A percentile compares a stretch with the other conserved stretches of the same genome.
Evolutionary conservation across 805 yeast genomes (phyloP).

Genomic region (Komagataella ulmi): DNA sequence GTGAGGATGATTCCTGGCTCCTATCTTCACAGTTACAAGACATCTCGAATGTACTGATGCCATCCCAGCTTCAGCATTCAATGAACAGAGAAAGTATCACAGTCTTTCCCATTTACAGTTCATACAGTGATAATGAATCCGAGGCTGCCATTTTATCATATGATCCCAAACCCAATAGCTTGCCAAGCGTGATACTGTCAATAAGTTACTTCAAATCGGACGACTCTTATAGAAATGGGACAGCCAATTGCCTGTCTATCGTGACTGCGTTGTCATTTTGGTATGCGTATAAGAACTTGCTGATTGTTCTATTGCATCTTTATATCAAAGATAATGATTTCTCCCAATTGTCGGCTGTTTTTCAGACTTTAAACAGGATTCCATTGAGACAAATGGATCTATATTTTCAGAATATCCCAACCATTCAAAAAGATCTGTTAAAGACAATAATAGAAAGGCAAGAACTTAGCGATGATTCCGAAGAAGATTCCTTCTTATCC

Average conservation of each 20-base stretch:
- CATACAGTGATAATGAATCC: slow-evolving; percentile 21
- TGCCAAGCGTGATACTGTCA: slow-evolving; percentile 9
- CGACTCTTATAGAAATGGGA: slow-evolving; percentile 25
- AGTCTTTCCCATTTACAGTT: slow-evolving; percentile 32
- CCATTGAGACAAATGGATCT: slow-evolving; percentile 10
- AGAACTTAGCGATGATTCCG: not conserved
- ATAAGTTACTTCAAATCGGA: slow-evolving; percentile 15
- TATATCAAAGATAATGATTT: slow-evolving; percentile 15
- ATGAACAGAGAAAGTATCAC: slow-evolving; percentile 46
- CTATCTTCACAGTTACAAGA: slow-evolving; percentile 39
- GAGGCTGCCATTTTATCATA: slow-evolving; percentile 15
- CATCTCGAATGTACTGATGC: slow-evolving; percentile 12
- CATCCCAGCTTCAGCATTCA: slow-evolving; percentile 24
- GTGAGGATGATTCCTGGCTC: slow-evolving; percentile 34
- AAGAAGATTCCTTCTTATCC: not conserved
- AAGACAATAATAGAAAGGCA: not conserved
- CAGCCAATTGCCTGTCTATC: slow-evolving; percentile 31
- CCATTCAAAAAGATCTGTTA: not conserved
- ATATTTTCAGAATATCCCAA: not conserved
- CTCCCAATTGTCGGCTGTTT: slow-evolving; percentile 6
- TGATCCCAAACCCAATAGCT: not conserved
- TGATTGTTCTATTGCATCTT: slow-evolving; percentile 30
- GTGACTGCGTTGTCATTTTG: slow-evolving; percentile 29
- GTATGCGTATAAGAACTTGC: slow-evolving; percentile 33
- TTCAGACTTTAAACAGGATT: slow-evolving; percentile 13